These are phyloP conservation scores for Tagetes erecta DNA, from an alignment of 129 eudicot genomes.

Conservation along the genomic window DNA sequence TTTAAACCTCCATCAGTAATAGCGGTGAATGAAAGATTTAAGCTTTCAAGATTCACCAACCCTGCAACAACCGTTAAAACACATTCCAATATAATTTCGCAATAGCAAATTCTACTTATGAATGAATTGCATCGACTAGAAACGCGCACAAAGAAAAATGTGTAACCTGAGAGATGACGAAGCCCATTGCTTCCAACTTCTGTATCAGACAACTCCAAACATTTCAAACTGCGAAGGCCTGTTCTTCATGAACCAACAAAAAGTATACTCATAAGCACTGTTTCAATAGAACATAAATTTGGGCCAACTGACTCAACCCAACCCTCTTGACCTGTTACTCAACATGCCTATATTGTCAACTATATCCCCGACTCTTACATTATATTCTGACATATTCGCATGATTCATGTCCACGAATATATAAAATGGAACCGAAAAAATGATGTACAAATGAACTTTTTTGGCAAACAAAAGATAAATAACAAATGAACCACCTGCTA, in stretches of 20 bases:
- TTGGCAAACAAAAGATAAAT: too few relatives aligned
- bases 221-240: conserved; percentile 70
- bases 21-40: conserved; percentile 83
- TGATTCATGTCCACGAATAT: too few relatives aligned
- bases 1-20: conserved; percentile 76
- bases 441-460: too few relatives aligned
- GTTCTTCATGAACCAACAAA: background rate
- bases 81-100: background rate
- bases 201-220: conserved; percentile 90
- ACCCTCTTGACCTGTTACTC: too few relatives aligned
- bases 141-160: background rate
- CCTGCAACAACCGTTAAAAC: conserved; percentile 39
- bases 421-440: too few relatives aligned
- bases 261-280: background rate
- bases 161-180: conserved; percentile 72
- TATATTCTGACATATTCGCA: too few relatives aligned
- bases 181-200: conserved; percentile 84
- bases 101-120: background rate
- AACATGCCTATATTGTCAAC: too few relatives aligned
- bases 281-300: background rate
- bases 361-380: too few relatives aligned
- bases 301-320: too few relatives aligned
- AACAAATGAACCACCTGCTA: conserved; percentile 55
- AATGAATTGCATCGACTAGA: background rate
- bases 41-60: conserved; percentile 66